Base-by-base conservation (phyloP, 768 basidiomycete species). In the Pisolithus tinctorius region DNA sequence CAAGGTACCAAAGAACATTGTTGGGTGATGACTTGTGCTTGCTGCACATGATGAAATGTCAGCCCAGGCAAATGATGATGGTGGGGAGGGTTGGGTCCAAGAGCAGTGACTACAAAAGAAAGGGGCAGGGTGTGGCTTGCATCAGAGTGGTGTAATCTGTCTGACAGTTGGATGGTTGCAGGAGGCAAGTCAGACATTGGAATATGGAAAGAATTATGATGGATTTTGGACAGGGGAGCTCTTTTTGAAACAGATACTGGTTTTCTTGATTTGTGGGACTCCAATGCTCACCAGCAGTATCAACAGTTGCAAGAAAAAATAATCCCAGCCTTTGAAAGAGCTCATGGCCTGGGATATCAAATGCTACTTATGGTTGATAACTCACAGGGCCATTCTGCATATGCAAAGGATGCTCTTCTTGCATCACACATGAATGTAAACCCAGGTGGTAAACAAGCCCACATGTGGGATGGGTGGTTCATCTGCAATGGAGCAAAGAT, bases 161-260 rank as follows among this genome's bases (percentile, higher is more conserved):
- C 67, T 60, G 16, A 68, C 60, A n/a, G 40, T 56, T 51, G 69
- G 72, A 1, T 62, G 60, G 50, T 27, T 74, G 11, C 34, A 46
- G 6, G 68, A 64, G 10, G 72, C 65, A 13, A 59, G 66, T 13
- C 66, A 70, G 51, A 27, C 47, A 16, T 47, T 72, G 8, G 69
- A 75, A 45, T 74, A 75, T 62, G 73, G 72, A 4, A 76, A 74
- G 47, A 74, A 71, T 56, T 67, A 75, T 52, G 65, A 74, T 6
- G 72, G 74, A 1, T 70, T 65, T 48, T 70, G 70, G 70, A 67
- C 48, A 10, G 68, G 71, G 1, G 62, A 69, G 48, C 44, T 64
- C 0, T 70, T 69, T 47, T 52, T 63, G 16, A 65, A 65, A 55
- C 69, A 69, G 59, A 67, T 69, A 51, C 9, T 53, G 23, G 41